Evolutionary conservation across 1,284 basidiomycete species (phyloP).

Genomic region (Cutaneotrichosporon cutaneum): DNA sequence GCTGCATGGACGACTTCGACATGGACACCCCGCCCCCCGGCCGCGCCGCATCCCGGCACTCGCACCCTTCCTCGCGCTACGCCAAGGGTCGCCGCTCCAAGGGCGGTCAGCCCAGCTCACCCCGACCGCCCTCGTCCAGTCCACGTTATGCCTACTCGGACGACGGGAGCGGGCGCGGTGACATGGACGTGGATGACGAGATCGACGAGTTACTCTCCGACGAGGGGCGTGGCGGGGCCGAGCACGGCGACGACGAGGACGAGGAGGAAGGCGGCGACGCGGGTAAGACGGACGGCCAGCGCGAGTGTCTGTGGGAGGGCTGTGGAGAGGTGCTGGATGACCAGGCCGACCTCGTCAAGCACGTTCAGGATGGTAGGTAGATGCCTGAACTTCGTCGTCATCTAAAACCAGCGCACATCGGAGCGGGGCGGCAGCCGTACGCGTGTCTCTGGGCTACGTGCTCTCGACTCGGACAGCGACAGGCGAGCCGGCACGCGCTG

Average conservation of each 20-base stretch:
- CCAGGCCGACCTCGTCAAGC: constrained; percentile 34
- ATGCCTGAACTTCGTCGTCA: not conserved
- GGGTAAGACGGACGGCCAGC: not conserved
- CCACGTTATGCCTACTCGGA: constrained; percentile 3
- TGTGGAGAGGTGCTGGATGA: constrained; percentile 27
- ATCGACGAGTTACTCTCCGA: constrained; percentile 36
- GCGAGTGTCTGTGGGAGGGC: constrained; percentile 35
- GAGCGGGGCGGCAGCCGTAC: constrained; percentile 30
- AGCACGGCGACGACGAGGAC: constrained; percentile 14
- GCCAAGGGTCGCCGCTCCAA: not conserved
- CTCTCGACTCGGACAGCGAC: constrained; percentile 38
- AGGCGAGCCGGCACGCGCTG: constrained; percentile 38
- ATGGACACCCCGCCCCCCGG: not conserved
- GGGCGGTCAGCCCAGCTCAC: not conserved
- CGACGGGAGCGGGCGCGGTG: constrained; percentile 3
- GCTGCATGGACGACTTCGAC: constrained; percentile 7
- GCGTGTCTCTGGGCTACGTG: constrained; percentile 41
- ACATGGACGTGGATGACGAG: constrained; percentile 34
- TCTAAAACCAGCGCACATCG: constrained; percentile 34
- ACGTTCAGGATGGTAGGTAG: constrained; percentile 36
- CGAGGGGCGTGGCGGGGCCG: constrained; percentile 10
- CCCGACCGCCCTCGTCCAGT: not conserved
- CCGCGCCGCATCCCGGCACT: not conserved
- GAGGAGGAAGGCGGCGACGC: constrained; percentile 7
- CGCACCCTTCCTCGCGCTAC: not conserved